Evolutionary conservation across 2,329 filamentous ascomycete species (phyloP).

Genomic region (Colletotrichum plurivorum): DNA sequence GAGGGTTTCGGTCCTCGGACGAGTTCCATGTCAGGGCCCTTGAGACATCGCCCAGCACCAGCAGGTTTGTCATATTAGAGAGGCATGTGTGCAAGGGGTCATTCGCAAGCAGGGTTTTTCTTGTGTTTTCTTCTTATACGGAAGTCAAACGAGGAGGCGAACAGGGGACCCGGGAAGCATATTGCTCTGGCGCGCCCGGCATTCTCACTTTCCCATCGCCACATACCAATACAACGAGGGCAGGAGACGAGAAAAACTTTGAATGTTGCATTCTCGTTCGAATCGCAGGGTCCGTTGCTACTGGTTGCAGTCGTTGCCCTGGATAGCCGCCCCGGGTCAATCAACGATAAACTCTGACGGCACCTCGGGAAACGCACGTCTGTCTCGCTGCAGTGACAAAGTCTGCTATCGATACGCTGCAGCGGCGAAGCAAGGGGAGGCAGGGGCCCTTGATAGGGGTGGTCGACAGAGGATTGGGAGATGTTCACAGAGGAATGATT

Average conservation of each 20-base stretch:
- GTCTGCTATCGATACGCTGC: constrained; percentile 8
- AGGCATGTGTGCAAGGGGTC: too few species aligned
- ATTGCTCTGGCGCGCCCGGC: background rate
- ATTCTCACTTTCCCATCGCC: constrained; percentile 16
- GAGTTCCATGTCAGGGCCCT: too few species aligned
- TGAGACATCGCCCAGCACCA: too few species aligned
- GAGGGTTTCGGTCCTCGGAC: constrained; percentile 10
- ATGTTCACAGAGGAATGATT: background rate
- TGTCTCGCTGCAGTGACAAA: constrained; percentile 14
- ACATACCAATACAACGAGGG: background rate
- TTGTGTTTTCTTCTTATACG: too few species aligned
- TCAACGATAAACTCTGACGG: constrained; percentile 23
- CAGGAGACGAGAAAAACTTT: constrained; percentile 15
- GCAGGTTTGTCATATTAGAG: too few species aligned
- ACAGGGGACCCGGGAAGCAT: background rate
- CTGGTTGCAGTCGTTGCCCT: background rate
- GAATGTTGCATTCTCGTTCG: constrained; percentile 15
- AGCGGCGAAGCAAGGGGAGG: background rate
- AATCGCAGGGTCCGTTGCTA: constrained; percentile 10
- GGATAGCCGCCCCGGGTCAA: constrained; percentile 3
- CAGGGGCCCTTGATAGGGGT: background rate
- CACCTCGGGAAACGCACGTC: constrained; percentile 19
- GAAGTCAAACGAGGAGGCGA: background rate
- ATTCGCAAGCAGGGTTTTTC: too few species aligned
- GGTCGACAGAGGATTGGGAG: background rate